Evolutionary conservation across 768 basidiomycete species (phyloP).

Genomic region (Suillus paluster): DNA sequence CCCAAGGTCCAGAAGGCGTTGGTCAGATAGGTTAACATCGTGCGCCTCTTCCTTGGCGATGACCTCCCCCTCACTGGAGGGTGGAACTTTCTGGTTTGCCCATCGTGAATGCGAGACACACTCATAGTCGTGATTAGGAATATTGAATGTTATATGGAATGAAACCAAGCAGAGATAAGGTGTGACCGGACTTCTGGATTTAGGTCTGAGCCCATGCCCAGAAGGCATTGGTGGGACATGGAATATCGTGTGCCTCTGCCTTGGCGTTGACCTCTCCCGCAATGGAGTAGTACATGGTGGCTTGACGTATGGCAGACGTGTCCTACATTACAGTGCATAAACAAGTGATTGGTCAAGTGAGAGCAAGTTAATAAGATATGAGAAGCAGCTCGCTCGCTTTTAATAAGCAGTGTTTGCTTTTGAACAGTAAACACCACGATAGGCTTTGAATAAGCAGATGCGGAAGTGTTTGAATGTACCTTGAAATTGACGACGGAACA

Average conservation of each 20-base stretch:
- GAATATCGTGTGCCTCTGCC: constrained; percentile 13
- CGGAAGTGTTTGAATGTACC: neutral
- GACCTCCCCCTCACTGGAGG: constrained; percentile 21
- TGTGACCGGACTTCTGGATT: constrained; percentile 52
- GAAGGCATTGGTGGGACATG: constrained; percentile 44
- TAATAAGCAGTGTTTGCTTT: neutral
- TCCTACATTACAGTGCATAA: neutral
- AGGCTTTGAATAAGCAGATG: neutral
- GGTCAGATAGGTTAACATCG: constrained; percentile 36
- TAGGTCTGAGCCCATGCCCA: constrained; percentile 57
- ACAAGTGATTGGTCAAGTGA: neutral
- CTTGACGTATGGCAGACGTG: neutral
- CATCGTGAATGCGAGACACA: neutral
- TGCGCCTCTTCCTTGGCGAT: constrained; percentile 11
- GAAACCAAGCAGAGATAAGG: neutral
- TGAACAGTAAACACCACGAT: neutral
- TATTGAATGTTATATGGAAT: neutral
- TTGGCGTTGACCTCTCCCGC: constrained; percentile 3
- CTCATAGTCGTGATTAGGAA: neutral
- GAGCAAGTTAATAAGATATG: neutral
- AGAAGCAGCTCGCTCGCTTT: neutral
- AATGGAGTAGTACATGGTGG: neutral
- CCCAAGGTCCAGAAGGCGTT: constrained; percentile 53
- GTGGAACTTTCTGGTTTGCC: constrained; percentile 2
- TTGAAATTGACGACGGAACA: neutral